Evolutionary conservation across 1,139 yeast genomes (phyloP), one percentile per base, ranked within the genome.

Genomic region (Meyerozyma carpophila): DNA sequence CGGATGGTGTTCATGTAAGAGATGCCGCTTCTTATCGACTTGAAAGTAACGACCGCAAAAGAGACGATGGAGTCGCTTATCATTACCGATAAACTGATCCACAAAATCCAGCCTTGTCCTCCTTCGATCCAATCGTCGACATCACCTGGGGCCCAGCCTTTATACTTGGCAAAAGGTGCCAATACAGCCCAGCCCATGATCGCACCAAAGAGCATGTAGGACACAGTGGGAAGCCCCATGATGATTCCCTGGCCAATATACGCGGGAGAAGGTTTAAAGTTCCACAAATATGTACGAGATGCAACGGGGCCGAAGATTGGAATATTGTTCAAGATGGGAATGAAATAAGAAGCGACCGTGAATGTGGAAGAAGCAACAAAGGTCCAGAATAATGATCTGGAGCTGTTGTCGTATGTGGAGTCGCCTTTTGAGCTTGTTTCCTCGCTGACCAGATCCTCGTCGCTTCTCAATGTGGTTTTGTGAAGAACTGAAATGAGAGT

Each of bases 231-330:
- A 7, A 89, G 67, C 0, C 98, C 98, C 98, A 93, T 93, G 44
- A 93, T 93, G 38, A 93, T 90, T 4, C 98, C 98, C 63, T 93
- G 98, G 2, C 98, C 98, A 36, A 93, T 77, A 60, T 93, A 93
- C 0, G 98, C 98, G 0, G 98, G 98, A 0, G 97, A 89, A 0
- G 97, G 96, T 60, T 93, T 96, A 47, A 93, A 78, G 45, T 87
- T 82, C 94, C 97, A 87, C 40, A 85, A 70, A 61, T 88, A 87
- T n/a, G 70, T 63, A 14, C 66, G 55, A 0, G 95, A 86, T n/a
- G 88, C 66, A 37, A 59, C 55, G 1, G 54, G 41, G 0, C 98
- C 98, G 58, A 93, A 86, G 0, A 91, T 58, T 0, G 98, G 97
- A 7, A 93, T 55, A 40, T 70, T 71, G 44, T 82, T 75, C 18